These are phyloP conservation scores for Tephrocybe sp. DNA, from an alignment of 768 basidiomycete species.

Conservation along the genomic window DNA sequence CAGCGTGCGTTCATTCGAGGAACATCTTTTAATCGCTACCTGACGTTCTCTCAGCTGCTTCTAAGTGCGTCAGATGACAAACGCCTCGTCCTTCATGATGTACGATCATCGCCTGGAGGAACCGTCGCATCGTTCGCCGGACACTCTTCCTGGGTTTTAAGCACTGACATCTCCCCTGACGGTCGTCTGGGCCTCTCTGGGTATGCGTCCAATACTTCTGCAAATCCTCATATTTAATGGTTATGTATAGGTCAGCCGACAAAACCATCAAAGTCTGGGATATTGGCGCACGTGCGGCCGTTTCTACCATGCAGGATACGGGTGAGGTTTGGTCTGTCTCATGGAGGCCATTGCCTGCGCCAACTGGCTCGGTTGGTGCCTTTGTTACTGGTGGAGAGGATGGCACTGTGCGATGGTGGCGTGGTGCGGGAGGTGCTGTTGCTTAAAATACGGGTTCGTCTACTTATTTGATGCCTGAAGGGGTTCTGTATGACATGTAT, in stretches of 20 bases:
- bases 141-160: constrained; percentile 90
- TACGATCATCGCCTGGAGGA: constrained; percentile 73
- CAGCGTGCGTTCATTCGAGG: constrained; percentile 52
- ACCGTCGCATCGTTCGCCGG: constrained; percentile 85
- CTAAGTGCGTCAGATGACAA: constrained; percentile 93
- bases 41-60: constrained; percentile 55
- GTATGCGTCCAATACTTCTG: constrained; percentile 35
- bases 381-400: constrained; percentile 79
- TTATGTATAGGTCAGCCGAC: constrained; percentile 64
- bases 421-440: constrained; percentile 50
- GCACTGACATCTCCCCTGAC: constrained; percentile 79
- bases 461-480: neutral
- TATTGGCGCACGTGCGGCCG: constrained; percentile 65
- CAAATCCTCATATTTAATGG: neutral
- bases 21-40: neutral
- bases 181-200: constrained; percentile 77
- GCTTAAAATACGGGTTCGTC: constrained; percentile 1
- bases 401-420: constrained; percentile 74
- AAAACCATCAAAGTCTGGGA: constrained; percentile 90
- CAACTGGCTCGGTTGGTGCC: constrained; percentile 53
- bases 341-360: constrained; percentile 67
- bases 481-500: neutral
- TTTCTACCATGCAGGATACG: constrained; percentile 74
- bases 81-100: constrained; percentile 86
- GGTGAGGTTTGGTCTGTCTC: constrained; percentile 85